Evolutionary conservation across 169 alveolate species (phyloP), one percentile per base, ranked within the genome.

Genomic region (Cryptosporidium ubiquitum): DNA sequence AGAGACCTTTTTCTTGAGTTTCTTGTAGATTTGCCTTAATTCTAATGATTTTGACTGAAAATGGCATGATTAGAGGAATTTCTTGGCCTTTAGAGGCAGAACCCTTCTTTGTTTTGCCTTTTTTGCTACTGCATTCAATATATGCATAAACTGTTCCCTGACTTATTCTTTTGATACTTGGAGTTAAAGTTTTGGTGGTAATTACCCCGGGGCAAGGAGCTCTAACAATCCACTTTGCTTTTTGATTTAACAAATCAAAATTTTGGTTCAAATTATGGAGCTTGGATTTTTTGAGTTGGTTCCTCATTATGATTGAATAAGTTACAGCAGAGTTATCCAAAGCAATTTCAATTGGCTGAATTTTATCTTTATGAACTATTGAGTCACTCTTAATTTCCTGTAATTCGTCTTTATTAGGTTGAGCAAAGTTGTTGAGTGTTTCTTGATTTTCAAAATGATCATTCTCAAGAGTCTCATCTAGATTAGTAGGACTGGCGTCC

Each of bases 131-230:
- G 47, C 85, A 73, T 40, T 55, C 42, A 51, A 73, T 51, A 10
- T 14, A 3, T 16, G 70, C 85, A 31, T 52, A 73, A 14, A 37
- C 1, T n/a, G 70, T 49, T 10, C 85, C 85, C 26, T 73, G 69
- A 40, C 3, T 7, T 9, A 69, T 18, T 26, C 14, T 69, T 39
- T 73, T 42, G 2, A 35, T 5, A 12, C 39, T 57, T 29, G 42
- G 42, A 33, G 42, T 40, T 20, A 73, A 9, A 16, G 23, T 35
- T 26, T 57, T 73, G 37, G 64, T 55, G 10, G 52, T 73, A 16
- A 73, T 37, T 16, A 55, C 26, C 5, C 85, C 85, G 6, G 85
- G 55, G n/a, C 85, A 73, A n/a, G 85, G 85, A 73, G 85, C 61
- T 57, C 70, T 73, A 14, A 57, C 70, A 16, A 29, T 73, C 85